Percentiles rank a stretch among this genome's conserved stretches.
Conservation (phyloP, 768 basidiomycete genomes). For the Obba rivulosa region DNA sequence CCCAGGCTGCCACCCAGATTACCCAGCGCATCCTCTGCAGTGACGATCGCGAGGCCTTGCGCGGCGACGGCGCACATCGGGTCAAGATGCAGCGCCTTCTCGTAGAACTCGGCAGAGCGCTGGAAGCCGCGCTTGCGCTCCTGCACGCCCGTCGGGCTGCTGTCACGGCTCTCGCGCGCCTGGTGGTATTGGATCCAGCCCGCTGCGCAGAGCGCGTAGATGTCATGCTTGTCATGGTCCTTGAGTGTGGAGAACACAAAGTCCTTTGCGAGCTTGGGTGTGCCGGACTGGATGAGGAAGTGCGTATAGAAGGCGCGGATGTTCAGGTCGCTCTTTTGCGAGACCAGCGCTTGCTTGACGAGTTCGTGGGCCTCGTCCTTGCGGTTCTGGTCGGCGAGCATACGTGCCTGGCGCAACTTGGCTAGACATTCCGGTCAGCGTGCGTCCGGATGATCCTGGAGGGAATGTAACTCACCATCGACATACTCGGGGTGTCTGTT, state of each 20-base stretch:
- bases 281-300: conserved; percentile 80
- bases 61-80: conserved; percentile 88
- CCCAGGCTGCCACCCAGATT: conserved; percentile 47
- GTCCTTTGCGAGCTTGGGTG: conserved; percentile 69
- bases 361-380: conserved; percentile 82
- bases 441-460: background rate
- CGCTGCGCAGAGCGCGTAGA: conserved; percentile 87
- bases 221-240: conserved; percentile 79
- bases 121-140: conserved; percentile 77
- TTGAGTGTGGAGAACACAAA: conserved; percentile 89
- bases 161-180: conserved; percentile 78
- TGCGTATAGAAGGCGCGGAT: conserved; percentile 91
- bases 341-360: conserved; percentile 81
- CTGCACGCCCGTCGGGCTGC: conserved; percentile 45
- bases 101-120: conserved; percentile 85
- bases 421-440: conserved; percentile 40
- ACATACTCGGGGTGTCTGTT: conserved; percentile 93
- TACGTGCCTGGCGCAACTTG: conserved; percentile 86
- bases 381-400: conserved; percentile 64
- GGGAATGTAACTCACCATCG: conserved; percentile 60
- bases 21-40: conserved; percentile 88
- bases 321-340: conserved; percentile 75
- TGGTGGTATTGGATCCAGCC: conserved; percentile 85
- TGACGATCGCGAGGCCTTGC: conserved; percentile 90
- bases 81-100: conserved; percentile 83